Evolutionary conservation across 352 stramenopile species (phyloP).

Genomic region (Peronosclerospora sorghi): DNA sequence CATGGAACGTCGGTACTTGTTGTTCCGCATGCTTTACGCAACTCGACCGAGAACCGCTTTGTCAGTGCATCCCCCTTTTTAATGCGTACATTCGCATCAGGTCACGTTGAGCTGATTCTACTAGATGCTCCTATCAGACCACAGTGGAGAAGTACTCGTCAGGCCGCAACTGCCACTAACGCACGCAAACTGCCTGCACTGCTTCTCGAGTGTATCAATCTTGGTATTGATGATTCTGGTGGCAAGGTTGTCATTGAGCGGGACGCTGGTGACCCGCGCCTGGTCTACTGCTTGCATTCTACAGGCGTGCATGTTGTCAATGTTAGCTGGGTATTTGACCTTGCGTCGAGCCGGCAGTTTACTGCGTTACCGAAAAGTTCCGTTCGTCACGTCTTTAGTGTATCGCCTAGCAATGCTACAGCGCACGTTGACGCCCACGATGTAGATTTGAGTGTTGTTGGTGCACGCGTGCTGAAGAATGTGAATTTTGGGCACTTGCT

Average conservation of each 20-base stretch:
- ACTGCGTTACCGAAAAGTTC: slow-evolving; percentile 48
- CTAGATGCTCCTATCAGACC: slow-evolving; percentile 49
- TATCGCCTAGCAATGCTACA: slow-evolving; percentile 30
- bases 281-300: slow-evolving; percentile 70
- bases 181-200: slow-evolving; percentile 30
- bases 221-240: slow-evolving; percentile 64
- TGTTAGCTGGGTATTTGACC: slow-evolving; percentile 51
- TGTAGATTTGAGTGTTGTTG: slow-evolving; percentile 44
- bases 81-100: slow-evolving; percentile 55
- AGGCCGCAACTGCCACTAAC: slow-evolving; percentile 5
- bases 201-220: slow-evolving; percentile 60
- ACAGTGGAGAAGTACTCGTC: slow-evolving; percentile 41
- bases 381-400: slow-evolving; percentile 66
- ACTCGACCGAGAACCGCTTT: slow-evolving; percentile 16
- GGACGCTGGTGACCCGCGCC: slow-evolving; percentile 35
- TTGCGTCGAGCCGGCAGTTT: slow-evolving; percentile 51
- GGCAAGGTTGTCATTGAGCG: slow-evolving; percentile 43
- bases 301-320: slow-evolving; percentile 73
- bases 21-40: slow-evolving; percentile 31
- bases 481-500: slow-evolving; percentile 67
- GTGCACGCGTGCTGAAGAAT: slow-evolving; percentile 58
- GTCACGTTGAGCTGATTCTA: slow-evolving; percentile 64
- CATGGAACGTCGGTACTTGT: slow-evolving; percentile 40
- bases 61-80: slow-evolving; percentile 44
- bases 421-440: neutral